These are phyloP conservation scores for Fraxinus paxiana DNA, from an alignment of 305 asterid genomes.

Conservation along the genomic window DNA sequence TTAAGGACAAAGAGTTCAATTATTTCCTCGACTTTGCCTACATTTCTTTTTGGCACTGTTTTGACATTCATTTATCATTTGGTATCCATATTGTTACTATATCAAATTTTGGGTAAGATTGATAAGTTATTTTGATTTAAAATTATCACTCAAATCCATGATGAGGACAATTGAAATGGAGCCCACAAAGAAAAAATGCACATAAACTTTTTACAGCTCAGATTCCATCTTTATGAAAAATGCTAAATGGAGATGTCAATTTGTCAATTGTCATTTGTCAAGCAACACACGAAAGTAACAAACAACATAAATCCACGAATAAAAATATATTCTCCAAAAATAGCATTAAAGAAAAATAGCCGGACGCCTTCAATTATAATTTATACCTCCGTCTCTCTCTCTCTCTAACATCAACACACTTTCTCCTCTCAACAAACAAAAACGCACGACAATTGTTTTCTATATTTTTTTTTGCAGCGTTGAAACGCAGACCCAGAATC, in stretches of 20 bases:
- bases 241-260: background rate
- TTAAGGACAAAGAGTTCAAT: background rate
- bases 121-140: background rate
- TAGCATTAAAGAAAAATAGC: background rate
- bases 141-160: background rate
- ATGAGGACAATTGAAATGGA: background rate
- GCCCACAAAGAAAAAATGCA: background rate
- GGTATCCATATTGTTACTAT: background rate
- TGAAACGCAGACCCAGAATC: constrained; percentile 13
- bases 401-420: background rate
- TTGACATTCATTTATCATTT: background rate
- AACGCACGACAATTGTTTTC: background rate
- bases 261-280: constrained; percentile 1
- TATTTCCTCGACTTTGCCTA: background rate
- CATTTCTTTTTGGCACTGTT: background rate
- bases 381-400: background rate
- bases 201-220: constrained; percentile 2
- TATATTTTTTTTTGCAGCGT: background rate
- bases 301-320: background rate
- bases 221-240: background rate
- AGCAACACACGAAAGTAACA: background rate
- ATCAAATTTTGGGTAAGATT: background rate
- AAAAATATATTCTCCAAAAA: background rate
- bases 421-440: constrained; percentile 1
- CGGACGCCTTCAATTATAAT: constrained; percentile 3